These are phyloP conservation scores for Candida railenensis DNA, from an alignment of 805 yeast genomes.

Conservation along the genomic window DNA sequence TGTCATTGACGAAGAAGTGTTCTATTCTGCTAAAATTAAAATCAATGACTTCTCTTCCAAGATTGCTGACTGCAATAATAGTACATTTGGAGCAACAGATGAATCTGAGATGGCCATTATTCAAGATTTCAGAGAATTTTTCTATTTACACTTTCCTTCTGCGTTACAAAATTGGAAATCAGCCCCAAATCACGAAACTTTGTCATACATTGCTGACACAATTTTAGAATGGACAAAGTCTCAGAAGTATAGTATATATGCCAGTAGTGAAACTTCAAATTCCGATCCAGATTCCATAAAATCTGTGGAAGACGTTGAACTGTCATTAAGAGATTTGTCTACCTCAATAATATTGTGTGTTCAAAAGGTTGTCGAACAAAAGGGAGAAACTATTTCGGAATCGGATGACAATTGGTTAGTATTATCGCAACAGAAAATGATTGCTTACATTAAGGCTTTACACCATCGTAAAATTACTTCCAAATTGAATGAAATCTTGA, in stretches of 20 bases:
- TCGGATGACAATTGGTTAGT: constrained; percentile 70
- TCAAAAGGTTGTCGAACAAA: constrained; percentile 52
- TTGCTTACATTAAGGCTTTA: constrained; percentile 41
- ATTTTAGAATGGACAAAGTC: constrained; percentile 46
- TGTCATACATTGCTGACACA: constrained; percentile 49
- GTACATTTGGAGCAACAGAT: constrained; percentile 19
- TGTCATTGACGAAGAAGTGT: not conserved
- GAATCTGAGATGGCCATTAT: constrained; percentile 16
- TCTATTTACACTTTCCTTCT: constrained; percentile 17
- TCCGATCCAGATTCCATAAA: constrained; percentile 6
- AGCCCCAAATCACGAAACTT: constrained; percentile 15
- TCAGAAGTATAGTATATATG: constrained; percentile 14
- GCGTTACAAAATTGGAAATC: constrained; percentile 35
- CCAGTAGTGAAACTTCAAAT: constrained; percentile 25
- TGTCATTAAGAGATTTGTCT: constrained; percentile 47
- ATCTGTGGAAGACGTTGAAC: constrained; percentile 42
- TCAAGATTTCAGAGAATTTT: constrained; percentile 16
- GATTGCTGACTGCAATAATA: constrained; percentile 13
- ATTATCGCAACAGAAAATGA: constrained; percentile 44
- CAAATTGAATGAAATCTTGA: constrained; percentile 35
- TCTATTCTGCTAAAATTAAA: not conserved
- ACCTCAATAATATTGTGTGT: constrained; percentile 63
- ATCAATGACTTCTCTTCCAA: not conserved
- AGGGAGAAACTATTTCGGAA: constrained; percentile 27
- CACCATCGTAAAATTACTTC: constrained; percentile 35